phyloP scores from a whole-genome alignment of 345 rosid species.

The Diplotaxis tenuifolia region DNA sequence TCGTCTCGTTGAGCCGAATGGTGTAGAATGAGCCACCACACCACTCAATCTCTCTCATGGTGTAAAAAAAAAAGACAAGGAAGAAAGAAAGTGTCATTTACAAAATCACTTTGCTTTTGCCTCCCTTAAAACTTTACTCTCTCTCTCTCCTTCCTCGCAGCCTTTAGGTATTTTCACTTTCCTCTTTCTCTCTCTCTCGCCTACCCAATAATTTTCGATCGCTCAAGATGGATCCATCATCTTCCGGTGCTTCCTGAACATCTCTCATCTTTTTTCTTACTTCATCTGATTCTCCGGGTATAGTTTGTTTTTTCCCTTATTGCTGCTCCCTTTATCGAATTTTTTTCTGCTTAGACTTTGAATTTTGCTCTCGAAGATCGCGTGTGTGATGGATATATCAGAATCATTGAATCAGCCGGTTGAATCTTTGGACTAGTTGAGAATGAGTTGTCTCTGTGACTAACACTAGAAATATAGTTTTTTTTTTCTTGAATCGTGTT shows the following conservation, averaged over 20 bases:
- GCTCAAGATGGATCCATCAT: constrained; percentile 45
- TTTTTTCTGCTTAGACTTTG: constrained; percentile 10
- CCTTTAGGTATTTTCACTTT: constrained; percentile 52
- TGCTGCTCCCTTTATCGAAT: too few relatives aligned
- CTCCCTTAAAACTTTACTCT: constrained; percentile 35
- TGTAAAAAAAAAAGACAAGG: neutral
- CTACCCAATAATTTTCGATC: constrained; percentile 24
- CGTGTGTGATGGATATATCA: neutral
- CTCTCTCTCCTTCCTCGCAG: constrained; percentile 11
- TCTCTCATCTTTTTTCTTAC: constrained; percentile 7
- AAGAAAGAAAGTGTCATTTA: constrained; percentile 25
- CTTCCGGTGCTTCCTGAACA: constrained; percentile 31
- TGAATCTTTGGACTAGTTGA: constrained; percentile 8
- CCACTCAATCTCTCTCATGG: constrained; percentile 9
- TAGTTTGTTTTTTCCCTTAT: neutral
- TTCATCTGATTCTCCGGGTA: constrained; percentile 32
- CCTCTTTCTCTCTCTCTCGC: constrained; percentile 27
- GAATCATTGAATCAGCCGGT: neutral
- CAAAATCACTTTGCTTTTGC: constrained; percentile 38
- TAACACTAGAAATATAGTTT: neutral
- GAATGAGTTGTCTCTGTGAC: constrained; percentile 5
- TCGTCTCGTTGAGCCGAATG: constrained; percentile 3
- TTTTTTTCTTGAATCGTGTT: neutral
- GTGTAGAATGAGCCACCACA: constrained; percentile 14
- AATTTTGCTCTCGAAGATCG: constrained; percentile 18